Evolutionary conservation across 2,329 filamentous ascomycete species (phyloP), one percentile per base, ranked within the genome.

Genomic region (Neurospora sp.): DNA sequence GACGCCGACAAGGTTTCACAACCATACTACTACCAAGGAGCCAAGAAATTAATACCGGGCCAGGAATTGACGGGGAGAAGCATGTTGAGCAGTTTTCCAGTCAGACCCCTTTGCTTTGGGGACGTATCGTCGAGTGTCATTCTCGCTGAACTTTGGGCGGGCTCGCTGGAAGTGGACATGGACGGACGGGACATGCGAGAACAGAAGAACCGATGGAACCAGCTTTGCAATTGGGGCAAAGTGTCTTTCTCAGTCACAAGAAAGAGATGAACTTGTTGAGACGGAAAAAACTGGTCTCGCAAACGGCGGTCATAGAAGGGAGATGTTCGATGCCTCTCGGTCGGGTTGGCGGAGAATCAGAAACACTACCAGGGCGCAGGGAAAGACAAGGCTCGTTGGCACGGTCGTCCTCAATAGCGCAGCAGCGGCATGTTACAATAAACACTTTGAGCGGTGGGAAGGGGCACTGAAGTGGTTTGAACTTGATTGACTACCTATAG

Each of bases 201-300:
- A 10, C 0, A n/a, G 41, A 6, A n/a, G 6, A 43, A 10, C 0
- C 17, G 41, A 6, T 33, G 0, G 6, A 40, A 38, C 0, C 15
- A 15, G 5, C 6, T 17, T 3, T 8, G 6, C 6, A 17, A 1
- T 1, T 5, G 17, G 11, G 15, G 39, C 6, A 40, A 43, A 43
- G 8, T 5, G 4, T 43, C 4, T 19, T 19, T 10, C 15, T 5
- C 1, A 2, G 41, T 10, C n/a, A 19, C 8, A 43, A 19, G 4
- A 43, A 43, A 5, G 4, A 8, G 17, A 43, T 43, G 5, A 43
- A 5, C 4, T 3, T 10, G 4, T 17, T 19, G 8, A n/a, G n/a
- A n/a, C 17, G 17, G 17, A 4, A 11, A 43, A 1, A 43, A 4
- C n/a, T 5, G 41, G 41, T 2, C 2, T 43, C 17, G 8, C 8